Conservation (phyloP, 83 land plant genomes). For the Diphasiastrum complanatum region DNA sequence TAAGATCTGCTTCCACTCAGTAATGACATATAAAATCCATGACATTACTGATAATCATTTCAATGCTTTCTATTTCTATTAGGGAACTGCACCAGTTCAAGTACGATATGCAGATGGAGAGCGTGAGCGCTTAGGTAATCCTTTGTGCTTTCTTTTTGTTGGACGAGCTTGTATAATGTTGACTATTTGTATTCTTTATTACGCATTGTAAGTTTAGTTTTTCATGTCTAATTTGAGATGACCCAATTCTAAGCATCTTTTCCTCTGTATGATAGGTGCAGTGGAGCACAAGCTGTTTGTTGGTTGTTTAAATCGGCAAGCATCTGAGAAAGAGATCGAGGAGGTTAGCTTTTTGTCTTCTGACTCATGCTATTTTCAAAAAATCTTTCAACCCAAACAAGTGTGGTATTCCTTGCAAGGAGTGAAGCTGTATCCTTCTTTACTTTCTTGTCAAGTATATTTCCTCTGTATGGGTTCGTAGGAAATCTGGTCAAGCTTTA, state of each 20-base stretch:
- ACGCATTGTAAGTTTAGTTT: not conserved
- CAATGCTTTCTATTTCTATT: slow-evolving; percentile 19
- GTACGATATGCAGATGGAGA: slow-evolving; percentile 99
- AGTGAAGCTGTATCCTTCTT: no score
- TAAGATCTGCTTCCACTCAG: not conserved
- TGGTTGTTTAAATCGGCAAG: slow-evolving; percentile 64
- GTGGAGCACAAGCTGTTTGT: slow-evolving; percentile 82
- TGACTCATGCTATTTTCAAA: not conserved
- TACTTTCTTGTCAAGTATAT: no score
- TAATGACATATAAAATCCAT: not conserved
- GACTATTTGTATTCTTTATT: not conserved
- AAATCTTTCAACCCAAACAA: no score
- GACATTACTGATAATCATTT: no score
- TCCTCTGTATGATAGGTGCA: slow-evolving; percentile 43
- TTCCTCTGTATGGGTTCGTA: no score
- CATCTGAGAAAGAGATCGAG: slow-evolving; percentile 70
- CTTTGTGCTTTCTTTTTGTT: slow-evolving; percentile 1
- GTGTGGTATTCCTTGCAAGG: no score
- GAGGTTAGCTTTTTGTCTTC: slow-evolving; percentile 46
- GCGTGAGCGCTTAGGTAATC: slow-evolving; percentile 87
- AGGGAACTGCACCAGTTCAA: slow-evolving; percentile 92
- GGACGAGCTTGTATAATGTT: not conserved
- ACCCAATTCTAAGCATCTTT: slow-evolving; percentile 7
- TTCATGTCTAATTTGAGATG: not conserved
- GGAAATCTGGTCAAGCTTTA: no score